These are phyloP conservation scores for Murraya paniculata DNA, from an alignment of 345 rosid species.

Conservation along the genomic window DNA sequence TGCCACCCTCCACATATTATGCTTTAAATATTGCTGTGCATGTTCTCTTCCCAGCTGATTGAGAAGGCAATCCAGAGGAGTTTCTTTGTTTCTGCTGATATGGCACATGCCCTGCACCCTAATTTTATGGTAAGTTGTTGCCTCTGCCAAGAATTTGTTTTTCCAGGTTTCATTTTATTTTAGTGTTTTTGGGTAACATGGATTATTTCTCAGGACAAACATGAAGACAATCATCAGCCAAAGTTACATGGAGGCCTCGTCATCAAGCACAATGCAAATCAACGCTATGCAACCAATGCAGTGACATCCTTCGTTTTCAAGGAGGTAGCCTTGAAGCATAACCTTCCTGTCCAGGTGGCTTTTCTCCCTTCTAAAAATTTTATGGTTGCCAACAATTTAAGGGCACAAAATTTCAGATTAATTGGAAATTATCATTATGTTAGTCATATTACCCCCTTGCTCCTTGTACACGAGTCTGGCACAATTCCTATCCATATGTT, in stretches of 20 bases:
- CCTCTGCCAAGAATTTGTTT: not conserved
- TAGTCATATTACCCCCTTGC: not conserved
- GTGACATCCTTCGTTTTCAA: constrained; percentile 76
- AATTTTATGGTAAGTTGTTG: constrained; percentile 61
- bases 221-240: constrained; percentile 96
- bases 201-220: constrained; percentile 66
- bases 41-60: constrained; percentile 49
- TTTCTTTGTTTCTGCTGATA: constrained; percentile 90
- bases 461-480: not conserved
- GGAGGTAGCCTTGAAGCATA: constrained; percentile 76
- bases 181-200: constrained; percentile 12
- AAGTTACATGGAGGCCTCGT: constrained; percentile 99
- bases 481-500: not conserved
- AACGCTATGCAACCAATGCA: constrained; percentile 94
- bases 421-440: not conserved
- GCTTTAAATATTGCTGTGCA: not conserved
- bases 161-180: constrained; percentile 10
- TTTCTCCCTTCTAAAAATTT: not conserved
- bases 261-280: constrained; percentile 93
- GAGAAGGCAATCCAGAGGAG: constrained; percentile 88
- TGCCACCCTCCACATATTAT: not conserved
- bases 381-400: constrained; percentile 3
- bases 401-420: not conserved
- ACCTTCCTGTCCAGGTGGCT: constrained; percentile 77
- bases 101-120: constrained; percentile 99